A percentile compares a stretch with the other conserved stretches of the same genome.
These are phyloP conservation scores for Amyloporia xantha DNA, from an alignment of 768 basidiomycete species.

Conservation along the genomic window DNA sequence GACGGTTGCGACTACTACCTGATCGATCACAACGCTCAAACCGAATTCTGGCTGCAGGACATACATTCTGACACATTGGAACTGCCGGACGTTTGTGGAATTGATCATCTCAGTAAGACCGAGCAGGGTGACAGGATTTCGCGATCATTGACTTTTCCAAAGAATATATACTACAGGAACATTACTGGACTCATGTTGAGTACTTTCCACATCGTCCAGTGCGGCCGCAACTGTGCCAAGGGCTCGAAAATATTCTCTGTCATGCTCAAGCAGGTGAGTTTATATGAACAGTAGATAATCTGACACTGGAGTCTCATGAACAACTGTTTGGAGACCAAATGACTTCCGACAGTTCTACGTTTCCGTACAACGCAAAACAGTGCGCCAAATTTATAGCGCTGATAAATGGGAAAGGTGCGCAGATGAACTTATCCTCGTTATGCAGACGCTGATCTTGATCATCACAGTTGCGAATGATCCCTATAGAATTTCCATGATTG, in stretches of 20 bases:
- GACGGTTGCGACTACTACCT: constrained; percentile 17
- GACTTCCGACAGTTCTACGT: constrained; percentile 20
- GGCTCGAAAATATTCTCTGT: constrained; percentile 14
- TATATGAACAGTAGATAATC: neutral
- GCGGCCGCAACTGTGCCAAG: constrained; percentile 1
- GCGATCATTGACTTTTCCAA: no score
- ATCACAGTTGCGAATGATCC: neutral
- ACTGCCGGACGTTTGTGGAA: constrained; percentile 4
- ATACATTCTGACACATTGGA: constrained; percentile 5
- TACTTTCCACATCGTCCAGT: constrained; percentile 21
- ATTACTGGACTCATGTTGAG: constrained; percentile 25
- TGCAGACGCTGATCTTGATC: neutral
- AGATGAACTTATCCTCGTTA: no score
- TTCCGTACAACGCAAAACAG: constrained; percentile 17
- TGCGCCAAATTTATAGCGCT: constrained; percentile 17
- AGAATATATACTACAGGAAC: constrained; percentile 16
- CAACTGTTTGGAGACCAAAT: constrained; percentile 15
- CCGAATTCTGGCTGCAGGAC: constrained; percentile 20
- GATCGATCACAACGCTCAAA: constrained; percentile 15
- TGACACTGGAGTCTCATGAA: neutral
- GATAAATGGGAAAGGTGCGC: neutral
- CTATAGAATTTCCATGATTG: neutral
- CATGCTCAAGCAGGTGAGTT: constrained; percentile 19
- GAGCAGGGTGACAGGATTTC: no score
- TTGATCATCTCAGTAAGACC: constrained; percentile 8